Percentiles rank a stretch among this genome's conserved stretches.
Evolutionary conservation across 345 rosid species (phyloP).

Genomic region (Cochlearia excelsa): DNA sequence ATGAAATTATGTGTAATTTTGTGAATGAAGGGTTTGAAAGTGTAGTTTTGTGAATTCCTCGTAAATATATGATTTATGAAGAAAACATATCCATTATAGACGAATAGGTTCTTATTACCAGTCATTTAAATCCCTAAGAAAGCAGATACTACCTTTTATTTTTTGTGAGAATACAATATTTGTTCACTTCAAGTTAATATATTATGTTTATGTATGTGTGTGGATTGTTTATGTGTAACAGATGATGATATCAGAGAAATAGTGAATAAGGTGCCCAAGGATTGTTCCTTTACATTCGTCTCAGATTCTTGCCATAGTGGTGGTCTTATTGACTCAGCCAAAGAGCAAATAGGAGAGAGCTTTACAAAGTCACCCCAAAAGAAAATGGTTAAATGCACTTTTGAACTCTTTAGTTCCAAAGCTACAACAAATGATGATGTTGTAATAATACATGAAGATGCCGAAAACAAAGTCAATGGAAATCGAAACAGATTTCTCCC

Average conservation of each 20-base stretch:
- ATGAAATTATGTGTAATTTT: too few relatives aligned
- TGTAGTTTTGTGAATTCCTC: too few relatives aligned
- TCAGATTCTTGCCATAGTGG: slow-evolving; percentile 91
- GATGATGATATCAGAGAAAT: slow-evolving; percentile 86
- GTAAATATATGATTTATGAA: too few relatives aligned
- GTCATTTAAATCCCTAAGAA: too few relatives aligned
- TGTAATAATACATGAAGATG: slow-evolving; percentile 33
- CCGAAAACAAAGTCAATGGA: neutral
- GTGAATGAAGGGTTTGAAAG: too few relatives aligned
- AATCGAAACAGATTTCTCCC: slow-evolving; percentile 61
- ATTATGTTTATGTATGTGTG: too few relatives aligned
- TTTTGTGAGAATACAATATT: neutral
- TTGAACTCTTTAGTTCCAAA: slow-evolving; percentile 43
- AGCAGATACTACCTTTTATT: neutral
- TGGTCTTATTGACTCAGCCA: slow-evolving; percentile 73
- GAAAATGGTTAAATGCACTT: slow-evolving; percentile 37
- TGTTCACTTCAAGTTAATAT: neutral
- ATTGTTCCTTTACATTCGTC: slow-evolving; percentile 60
- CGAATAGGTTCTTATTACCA: too few relatives aligned
- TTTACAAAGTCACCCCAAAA: slow-evolving; percentile 35
- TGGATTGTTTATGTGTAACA: neutral
- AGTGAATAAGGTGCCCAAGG: slow-evolving; percentile 61
- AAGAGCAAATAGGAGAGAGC: slow-evolving; percentile 91
- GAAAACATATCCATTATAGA: too few relatives aligned
- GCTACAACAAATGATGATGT: neutral